phyloP scores from a whole-genome alignment of 495 filamentous ascomycete genomes.

The Neurospora sp. region DNA sequence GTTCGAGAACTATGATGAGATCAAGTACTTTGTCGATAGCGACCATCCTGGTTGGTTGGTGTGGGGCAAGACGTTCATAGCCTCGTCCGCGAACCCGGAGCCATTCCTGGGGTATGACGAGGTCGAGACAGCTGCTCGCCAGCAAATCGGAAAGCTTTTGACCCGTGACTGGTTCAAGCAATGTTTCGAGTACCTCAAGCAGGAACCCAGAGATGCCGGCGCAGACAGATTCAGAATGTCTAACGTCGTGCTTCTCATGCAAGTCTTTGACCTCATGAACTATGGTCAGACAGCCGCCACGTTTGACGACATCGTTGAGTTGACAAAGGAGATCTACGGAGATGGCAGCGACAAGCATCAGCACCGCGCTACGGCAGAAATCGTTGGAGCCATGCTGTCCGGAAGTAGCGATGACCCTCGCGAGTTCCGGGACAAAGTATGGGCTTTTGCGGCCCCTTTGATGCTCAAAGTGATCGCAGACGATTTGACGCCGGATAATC shows the following conservation, averaged over 20 bases:
- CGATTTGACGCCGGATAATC: constrained; percentile 88
- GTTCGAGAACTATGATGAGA: constrained; percentile 64
- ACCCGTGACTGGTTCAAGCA: constrained; percentile 76
- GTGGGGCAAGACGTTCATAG: constrained; percentile 78
- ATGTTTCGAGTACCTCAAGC: constrained; percentile 88
- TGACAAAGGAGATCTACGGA: constrained; percentile 63
- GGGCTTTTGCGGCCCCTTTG: constrained; percentile 85
- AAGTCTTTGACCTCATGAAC: constrained; percentile 79
- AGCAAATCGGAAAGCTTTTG: constrained; percentile 69
- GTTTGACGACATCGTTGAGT: constrained; percentile 79
- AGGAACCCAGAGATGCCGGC: constrained; percentile 78
- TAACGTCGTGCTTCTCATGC: constrained; percentile 73
- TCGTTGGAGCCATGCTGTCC: constrained; percentile 72
- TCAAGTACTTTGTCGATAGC: constrained; percentile 80
- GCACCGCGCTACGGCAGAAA: constrained; percentile 91
- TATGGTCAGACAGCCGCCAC: constrained; percentile 62
- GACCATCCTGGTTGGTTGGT: constrained; percentile 97
- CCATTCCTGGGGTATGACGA: constrained; percentile 74
- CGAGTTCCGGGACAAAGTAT: constrained; percentile 61
- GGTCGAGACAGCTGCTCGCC: constrained; percentile 62
- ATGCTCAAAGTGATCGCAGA: constrained; percentile 77
- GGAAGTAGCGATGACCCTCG: constrained; percentile 61
- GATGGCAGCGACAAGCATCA: constrained; percentile 97
- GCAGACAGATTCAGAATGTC: constrained; percentile 85
- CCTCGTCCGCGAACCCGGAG: constrained; percentile 57